Evolutionary conservation across 2,329 filamentous ascomycete species (phyloP).

Genomic region (Nothomitra cinnamomea): DNA sequence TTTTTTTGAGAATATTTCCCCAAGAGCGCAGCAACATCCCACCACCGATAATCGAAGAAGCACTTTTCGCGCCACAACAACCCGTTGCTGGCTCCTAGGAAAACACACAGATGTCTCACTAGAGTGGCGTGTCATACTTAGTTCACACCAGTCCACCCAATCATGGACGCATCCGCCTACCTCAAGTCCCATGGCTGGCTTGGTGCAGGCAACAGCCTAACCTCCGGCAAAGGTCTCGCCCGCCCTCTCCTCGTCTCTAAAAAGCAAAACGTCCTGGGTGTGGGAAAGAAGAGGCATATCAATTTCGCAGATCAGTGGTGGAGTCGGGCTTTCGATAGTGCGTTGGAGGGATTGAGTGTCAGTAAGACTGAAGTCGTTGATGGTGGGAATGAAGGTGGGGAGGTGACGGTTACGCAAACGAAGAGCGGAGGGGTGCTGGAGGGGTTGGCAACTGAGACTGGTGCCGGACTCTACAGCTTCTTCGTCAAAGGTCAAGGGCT

Average conservation of each 20-base stretch:
- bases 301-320: conserved; percentile 54
- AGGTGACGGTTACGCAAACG: conserved; percentile 38
- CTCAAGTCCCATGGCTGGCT: conserved; percentile 81
- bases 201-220: conserved; percentile 71
- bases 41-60: no score
- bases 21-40: no score
- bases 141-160: no score
- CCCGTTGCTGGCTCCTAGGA: no score
- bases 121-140: no score
- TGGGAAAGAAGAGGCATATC: conserved; percentile 56
- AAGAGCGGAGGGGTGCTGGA: conserved; percentile 36
- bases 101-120: no score
- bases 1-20: no score
- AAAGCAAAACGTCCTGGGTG: conserved; percentile 63
- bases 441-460: conserved; percentile 26
- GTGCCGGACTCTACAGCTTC: conserved; percentile 55
- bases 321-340: conserved; percentile 86
- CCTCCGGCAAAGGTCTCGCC: conserved; percentile 56
- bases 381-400: conserved; percentile 7
- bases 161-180: conserved; percentile 72
- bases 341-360: conserved; percentile 62
- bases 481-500: conserved; percentile 74
- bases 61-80: no score
- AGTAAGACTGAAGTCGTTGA: conserved; percentile 29
- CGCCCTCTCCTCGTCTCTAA: conserved; percentile 70